Base-by-base conservation (phyloP, 805 yeast genomes). In the Candida boleticola region DNA sequence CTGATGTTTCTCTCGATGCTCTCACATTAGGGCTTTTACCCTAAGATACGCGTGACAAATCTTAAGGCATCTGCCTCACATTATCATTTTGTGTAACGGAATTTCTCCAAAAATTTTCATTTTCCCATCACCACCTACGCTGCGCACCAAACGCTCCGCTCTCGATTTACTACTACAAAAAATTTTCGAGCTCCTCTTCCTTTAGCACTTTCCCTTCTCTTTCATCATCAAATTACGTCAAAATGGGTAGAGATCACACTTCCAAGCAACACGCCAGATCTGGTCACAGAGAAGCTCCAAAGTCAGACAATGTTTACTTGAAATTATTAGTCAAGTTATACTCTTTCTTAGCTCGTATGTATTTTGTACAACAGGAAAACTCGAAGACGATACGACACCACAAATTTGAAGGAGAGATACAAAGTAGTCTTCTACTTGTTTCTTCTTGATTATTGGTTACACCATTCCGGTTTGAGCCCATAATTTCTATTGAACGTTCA, bases 291-390 rank as follows among this genome's bases (percentile, higher is more conserved):
- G 78, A 85, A 72, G 97, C 97, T 77, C 99, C 99, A 80, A 89
- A 89, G 83, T 92, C 98, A 60, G 96, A 93, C 80, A 93, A 93
- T 74, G 97, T 90, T 79, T 93, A 93, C 97, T 82, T 93, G 79
- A 86, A 85, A 78, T 78, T 93, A 72, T 85, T 93, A 77, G 98
- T 92, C 75, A 92, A 92, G 85, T 82, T 93, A 66, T 93, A 90
- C 89, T 77, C 97, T 72, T 93, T 89, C 95, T 83, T 93, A 78
- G 96, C 98, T 80, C 97, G 99, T 88, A 87, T 76, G 96, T 88
- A 74, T 53, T 30, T n/a, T n/a, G n/a, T n/a, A n/a, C n/a, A n/a
- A n/a, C n/a, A 36, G n/a, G 6, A 6, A 16, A 30, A 13, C 9
- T 10, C 9, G 9, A n/a, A 10, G 29, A 10, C 29, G 29, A 26